Percentiles rank a stretch among this genome's conserved stretches.
These are phyloP conservation scores for Marchantia polymorpha DNA, from an alignment of 225 moss, liverwort and hornwort genomes.

Conservation along the genomic window DNA sequence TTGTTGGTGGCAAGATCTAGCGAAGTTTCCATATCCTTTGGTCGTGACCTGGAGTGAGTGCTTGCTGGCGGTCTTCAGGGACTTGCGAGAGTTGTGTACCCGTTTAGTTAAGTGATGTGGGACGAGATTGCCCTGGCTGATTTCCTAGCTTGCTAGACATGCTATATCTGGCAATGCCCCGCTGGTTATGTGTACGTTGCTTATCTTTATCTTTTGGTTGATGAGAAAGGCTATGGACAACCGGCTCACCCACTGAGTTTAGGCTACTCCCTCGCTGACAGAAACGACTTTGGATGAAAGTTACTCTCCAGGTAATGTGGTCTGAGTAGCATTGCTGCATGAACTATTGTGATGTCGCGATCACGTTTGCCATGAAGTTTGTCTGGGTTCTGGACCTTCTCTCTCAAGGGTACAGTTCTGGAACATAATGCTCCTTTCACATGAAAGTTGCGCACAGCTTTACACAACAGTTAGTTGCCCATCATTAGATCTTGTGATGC, in stretches of 20 bases:
- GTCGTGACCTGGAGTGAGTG: slow-evolving; percentile 34
- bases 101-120: slow-evolving; percentile 26
- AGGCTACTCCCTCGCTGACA: slow-evolving; percentile 84
- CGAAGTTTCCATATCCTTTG: slow-evolving; percentile 32
- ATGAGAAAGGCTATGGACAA: slow-evolving; percentile 94
- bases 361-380: slow-evolving; percentile 55
- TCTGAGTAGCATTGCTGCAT: slow-evolving; percentile 56
- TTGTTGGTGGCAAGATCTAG: slow-evolving; percentile 43
- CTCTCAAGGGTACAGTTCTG: slow-evolving; percentile 40
- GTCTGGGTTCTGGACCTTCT: slow-evolving; percentile 42
- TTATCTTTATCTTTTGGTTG: slow-evolving; percentile 82
- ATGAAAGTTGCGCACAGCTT: slow-evolving; percentile 43
- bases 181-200: slow-evolving; percentile 60
- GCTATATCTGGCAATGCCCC: slow-evolving; percentile 46
- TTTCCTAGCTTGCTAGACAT: slow-evolving; percentile 52
- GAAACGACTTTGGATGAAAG: slow-evolving; percentile 78
- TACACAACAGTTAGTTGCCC: slow-evolving; percentile 42
- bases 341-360: slow-evolving; percentile 52
- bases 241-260: slow-evolving; percentile 83
- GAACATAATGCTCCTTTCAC: slow-evolving; percentile 44
- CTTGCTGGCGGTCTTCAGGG: slow-evolving; percentile 39
- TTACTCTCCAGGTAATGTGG: slow-evolving; percentile 80
- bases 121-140: slow-evolving; percentile 36
- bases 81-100: slow-evolving; percentile 31
- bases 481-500: slow-evolving; percentile 51